Conservation (phyloP, 257 asterid species). For the Solanum chilense region DNA sequence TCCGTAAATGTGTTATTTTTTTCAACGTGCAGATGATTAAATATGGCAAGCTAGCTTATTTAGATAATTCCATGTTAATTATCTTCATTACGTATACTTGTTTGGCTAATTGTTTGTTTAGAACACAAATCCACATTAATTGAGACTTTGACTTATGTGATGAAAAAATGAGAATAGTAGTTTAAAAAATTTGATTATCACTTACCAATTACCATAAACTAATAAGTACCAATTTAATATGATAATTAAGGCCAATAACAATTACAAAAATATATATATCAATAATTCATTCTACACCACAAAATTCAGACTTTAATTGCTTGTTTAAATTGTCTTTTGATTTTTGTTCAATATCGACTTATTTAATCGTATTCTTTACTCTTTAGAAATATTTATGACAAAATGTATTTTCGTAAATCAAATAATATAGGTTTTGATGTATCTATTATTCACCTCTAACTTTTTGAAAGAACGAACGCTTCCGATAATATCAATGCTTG, state of each 20-base stretch:
- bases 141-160: not conserved
- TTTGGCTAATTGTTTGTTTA: not conserved
- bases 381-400: not conserved
- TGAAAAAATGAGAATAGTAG: not conserved
- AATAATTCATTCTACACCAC: not conserved
- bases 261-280: not conserved
- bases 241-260: not conserved
- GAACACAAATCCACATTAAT: not conserved
- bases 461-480: too few species aligned
- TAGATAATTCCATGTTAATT: not conserved
- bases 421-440: not conserved
- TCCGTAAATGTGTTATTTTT: too few species aligned
- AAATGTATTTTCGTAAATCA: not conserved
- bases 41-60: not conserved
- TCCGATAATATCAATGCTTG: fast-evolving
- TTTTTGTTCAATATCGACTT: not conserved
- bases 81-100: not conserved
- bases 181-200: not conserved
- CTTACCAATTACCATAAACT: not conserved
- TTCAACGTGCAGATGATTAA: not conserved
- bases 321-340: not conserved
- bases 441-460: not conserved
- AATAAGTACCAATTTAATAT: not conserved
- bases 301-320: not conserved
- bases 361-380: not conserved